Evolutionary conservation across 352 stramenopile species (phyloP), one percentile per base, ranked within the genome.

Genomic region (Aphanomyces invadans): DNA sequence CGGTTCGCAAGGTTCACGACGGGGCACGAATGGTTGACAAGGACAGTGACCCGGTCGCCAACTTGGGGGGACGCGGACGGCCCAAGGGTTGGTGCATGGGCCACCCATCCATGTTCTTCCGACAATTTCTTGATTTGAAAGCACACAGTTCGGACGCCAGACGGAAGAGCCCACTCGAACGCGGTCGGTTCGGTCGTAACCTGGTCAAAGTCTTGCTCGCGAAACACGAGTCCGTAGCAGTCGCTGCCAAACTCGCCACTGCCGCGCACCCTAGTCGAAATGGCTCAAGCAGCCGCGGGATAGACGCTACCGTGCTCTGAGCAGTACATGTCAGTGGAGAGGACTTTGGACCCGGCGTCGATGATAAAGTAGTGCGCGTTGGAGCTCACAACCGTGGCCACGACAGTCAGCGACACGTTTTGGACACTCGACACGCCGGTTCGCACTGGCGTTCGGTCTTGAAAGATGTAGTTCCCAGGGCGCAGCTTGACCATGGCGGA

Each of bases 311-410:
- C n/a, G n/a, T n/a, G n/a, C n/a, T n/a, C n/a, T n/a, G n/a, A n/a
- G n/a, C n/a, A n/a, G 44, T 79, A 86, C 78, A 57, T 65, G 65
- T 89, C 82, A 0, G 79, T 81, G 61, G 77, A 89, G 0, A 90
- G 69, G 25, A 90, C 78, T 42, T 89, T 90, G 33, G 79, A 88
- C 26, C 82, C 82, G 2, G 77, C 71, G 62, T 89, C 82, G 26
- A 90, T 70, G 59, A 90, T 88, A 66, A 90, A 88, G 62, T 88
- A 79, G 76, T 81, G 73, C 62, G 80, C 77, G 70, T 86, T 89
- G 23, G 79, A 73, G 65, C 80, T 91, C 53, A 91, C 80, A 28
- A 90, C 80, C 4, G 80, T 91, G 2, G 73, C 72, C 2, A 88
- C 53, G 56, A 91, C 72, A 3, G 71, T 73, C 21, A 90, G 70